phyloP scores from a whole-genome alignment of 2,329 filamentous ascomycete species.

The Diaporthe aspalathi region DNA sequence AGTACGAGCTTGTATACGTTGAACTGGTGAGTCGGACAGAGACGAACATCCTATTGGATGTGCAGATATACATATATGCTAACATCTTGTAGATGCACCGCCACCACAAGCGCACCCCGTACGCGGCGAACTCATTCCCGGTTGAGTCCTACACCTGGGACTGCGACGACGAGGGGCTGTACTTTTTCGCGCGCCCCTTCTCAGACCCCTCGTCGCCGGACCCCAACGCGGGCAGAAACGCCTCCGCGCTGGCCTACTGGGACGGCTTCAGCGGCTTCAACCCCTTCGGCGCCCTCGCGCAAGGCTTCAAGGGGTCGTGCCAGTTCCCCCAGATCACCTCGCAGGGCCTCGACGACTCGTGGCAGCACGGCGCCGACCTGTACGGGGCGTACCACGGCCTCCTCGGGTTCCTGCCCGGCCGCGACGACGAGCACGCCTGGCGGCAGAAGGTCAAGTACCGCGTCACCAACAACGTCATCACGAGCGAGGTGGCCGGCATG shows the following conservation, averaged over 20 bases:
- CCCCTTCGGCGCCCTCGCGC: slow-evolving; percentile 65
- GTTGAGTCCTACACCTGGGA: slow-evolving; percentile 78
- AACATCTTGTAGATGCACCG: slow-evolving; percentile 71
- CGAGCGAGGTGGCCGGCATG: slow-evolving; percentile 82
- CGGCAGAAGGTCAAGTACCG: slow-evolving; percentile 67
- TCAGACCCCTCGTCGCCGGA: slow-evolving; percentile 35
- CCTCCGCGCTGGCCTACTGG: slow-evolving; percentile 72
- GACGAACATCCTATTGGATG: too few species aligned
- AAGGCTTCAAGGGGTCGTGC: slow-evolving; percentile 79
- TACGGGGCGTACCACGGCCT: slow-evolving; percentile 80
- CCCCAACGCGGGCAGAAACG: slow-evolving; percentile 33
- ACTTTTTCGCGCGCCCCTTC: slow-evolving; percentile 73
- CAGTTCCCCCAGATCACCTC: slow-evolving; percentile 85
- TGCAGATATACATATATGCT: too few species aligned
- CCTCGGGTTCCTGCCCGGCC: slow-evolving; percentile 72
- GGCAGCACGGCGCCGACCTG: slow-evolving; percentile 80
- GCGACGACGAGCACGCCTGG: slow-evolving; percentile 53
- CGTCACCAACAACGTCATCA: slow-evolving; percentile 86
- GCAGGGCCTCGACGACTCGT: slow-evolving; percentile 78
- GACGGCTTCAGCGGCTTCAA: slow-evolving; percentile 69
- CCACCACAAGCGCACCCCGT: slow-evolving; percentile 87
- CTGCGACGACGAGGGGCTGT: slow-evolving; percentile 77
- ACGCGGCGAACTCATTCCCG: slow-evolving; percentile 81
- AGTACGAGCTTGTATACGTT: slow-evolving; percentile 78
- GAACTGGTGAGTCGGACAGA: slow-evolving; percentile 73